phyloP scores from a whole-genome alignment of 495 filamentous ascomycete species.

The Peziza echinospora region DNA sequence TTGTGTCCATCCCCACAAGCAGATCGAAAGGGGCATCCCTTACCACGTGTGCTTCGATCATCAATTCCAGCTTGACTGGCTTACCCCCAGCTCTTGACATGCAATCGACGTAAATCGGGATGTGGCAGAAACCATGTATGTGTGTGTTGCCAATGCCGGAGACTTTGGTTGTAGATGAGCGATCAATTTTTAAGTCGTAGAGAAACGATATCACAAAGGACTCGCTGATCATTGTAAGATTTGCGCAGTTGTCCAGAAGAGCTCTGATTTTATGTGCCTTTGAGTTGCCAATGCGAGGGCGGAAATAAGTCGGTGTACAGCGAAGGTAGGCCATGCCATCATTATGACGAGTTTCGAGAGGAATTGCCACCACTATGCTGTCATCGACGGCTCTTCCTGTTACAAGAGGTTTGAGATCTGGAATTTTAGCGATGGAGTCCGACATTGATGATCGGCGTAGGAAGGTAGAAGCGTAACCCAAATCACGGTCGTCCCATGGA shows the following conservation, averaged over 20 bases:
- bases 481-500: too few relatives aligned
- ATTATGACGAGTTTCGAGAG: not conserved
- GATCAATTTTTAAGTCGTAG: not conserved
- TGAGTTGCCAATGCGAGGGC: not conserved
- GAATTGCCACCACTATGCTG: not conserved
- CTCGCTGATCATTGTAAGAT: not conserved
- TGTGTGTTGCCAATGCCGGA: not conserved
- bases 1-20: not conserved
- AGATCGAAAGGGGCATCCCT: not conserved
- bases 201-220: not conserved
- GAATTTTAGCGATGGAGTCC: too few relatives aligned
- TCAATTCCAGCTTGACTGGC: not conserved
- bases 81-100: not conserved
- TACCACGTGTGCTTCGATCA: not conserved
- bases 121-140: not conserved
- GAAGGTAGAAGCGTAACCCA: too few relatives aligned
- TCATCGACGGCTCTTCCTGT: not conserved
- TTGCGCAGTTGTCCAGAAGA: not conserved
- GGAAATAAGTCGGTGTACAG: not conserved
- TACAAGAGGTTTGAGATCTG: not conserved
- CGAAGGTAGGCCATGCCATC: not conserved
- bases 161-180: not conserved
- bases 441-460: too few relatives aligned
- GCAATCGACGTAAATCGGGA: not conserved
- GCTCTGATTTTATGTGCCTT: not conserved